phyloP scores from a whole-genome alignment of 2,329 filamentous ascomycete species.

The Sclerotiophoma versabilis region DNA sequence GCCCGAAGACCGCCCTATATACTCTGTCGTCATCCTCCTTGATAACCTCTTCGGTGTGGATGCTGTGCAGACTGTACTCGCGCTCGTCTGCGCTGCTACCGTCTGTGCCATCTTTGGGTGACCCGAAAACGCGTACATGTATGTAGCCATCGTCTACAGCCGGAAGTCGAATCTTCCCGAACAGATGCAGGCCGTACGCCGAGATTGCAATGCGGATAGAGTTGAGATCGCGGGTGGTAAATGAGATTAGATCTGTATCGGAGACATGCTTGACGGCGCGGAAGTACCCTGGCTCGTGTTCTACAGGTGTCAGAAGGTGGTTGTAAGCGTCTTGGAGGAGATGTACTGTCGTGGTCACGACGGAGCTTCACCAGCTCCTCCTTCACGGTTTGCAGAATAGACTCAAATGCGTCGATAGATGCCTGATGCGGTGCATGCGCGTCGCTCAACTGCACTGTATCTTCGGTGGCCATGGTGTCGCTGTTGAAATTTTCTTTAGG shows the following conservation, averaged over 20 bases:
- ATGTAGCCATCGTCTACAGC: constrained; percentile 37
- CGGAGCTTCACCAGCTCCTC: constrained; percentile 44
- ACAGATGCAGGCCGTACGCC: constrained; percentile 45
- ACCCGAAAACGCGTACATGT: constrained; percentile 41
- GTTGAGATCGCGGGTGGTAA: constrained; percentile 35
- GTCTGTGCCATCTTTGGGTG: constrained; percentile 44
- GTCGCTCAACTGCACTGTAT: constrained; percentile 43
- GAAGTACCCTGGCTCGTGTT: constrained; percentile 50
- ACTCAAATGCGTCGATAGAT: constrained; percentile 44
- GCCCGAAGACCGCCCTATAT: constrained; percentile 42
- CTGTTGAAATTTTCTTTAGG: background rate
- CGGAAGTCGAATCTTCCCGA: constrained; percentile 40
- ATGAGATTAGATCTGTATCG: constrained; percentile 44
- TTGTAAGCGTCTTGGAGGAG: background rate
- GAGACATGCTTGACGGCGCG: constrained; percentile 49
- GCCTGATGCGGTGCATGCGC: constrained; percentile 44
- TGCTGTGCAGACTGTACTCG: constrained; percentile 44
- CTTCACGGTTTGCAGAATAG: constrained; percentile 42
- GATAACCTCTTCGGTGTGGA: constrained; percentile 44
- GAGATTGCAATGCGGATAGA: constrained; percentile 38
- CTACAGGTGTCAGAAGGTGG: constrained; percentile 18
- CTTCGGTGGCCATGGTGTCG: constrained; percentile 46
- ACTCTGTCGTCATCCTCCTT: constrained; percentile 40
- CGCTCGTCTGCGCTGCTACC: constrained; percentile 41
- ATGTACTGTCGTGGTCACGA: constrained; percentile 44